Evolutionary conservation across 495 filamentous ascomycete genomes (phyloP), one percentile per base, ranked within the genome.

Genomic region (Tuber indicum): DNA sequence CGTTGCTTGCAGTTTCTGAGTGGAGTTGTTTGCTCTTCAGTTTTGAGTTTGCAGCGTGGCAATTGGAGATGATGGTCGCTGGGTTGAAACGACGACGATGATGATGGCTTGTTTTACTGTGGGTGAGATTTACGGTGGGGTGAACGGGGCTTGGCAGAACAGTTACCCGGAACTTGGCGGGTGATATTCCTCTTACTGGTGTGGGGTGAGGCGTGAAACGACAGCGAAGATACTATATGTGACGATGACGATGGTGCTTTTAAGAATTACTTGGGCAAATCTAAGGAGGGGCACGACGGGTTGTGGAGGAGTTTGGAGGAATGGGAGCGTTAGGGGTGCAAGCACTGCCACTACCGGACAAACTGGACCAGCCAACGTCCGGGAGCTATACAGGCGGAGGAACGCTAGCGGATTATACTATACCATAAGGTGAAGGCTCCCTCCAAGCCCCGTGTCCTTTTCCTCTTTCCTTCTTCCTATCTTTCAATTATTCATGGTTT

Each of bases 331-430:
- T 62, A 62, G 58, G 58, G 32, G 4, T 17, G 14, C 58, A 2
- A 8, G 26, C 32, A 17, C 26, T 16, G 14, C 26, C 14, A 2
- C 52, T 3, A 32, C 58, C 16, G 16, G 58, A 7, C 58, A 5
- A 32, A 75, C 49, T 21, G 21, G 74, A 76, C 23, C 43, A n/a
- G 75, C 75, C 41, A 81, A 86, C 74, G 79, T 91, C 84, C 85
- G 85, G 32, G 87, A 87, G 74, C 86, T 87, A 26, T 91, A 90
- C 74, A 87, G 84, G 72, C 83, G 85, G 81, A 87, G 86, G 86
- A 93, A 93, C 82, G 84, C 81, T 47, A 88, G 88, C 45, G 89
- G 87, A 21, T 85, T 90, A 86, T 91, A 88, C 44, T 83, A 83
- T 72, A 83, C 81, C 14, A 62, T 80, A 47, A 83, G 75, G 84